Evolutionary conservation across 2,329 filamentous ascomycete genomes (phyloP).

Genomic region (Epichloe aotearoae): DNA sequence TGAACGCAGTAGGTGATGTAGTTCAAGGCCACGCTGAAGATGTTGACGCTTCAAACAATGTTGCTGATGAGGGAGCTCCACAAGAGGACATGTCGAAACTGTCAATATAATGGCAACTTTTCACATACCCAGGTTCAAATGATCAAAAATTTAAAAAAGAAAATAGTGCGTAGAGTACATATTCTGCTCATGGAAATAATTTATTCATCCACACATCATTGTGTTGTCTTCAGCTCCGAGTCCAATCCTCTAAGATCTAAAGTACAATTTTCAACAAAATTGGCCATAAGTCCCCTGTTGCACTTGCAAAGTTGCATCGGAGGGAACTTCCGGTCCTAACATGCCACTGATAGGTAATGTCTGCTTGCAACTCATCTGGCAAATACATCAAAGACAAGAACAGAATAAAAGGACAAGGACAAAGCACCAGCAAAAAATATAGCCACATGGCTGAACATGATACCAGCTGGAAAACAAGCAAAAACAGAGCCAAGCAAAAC

Average conservation of each 20-base stretch:
- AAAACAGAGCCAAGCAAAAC: conserved; percentile 7
- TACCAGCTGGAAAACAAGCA: conserved; percentile 5
- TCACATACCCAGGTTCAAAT: conserved; percentile 10
- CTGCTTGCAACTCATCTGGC: conserved; percentile 9
- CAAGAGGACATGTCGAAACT: conserved; percentile 18
- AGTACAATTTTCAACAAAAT: conserved; percentile 27
- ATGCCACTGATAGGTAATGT: conserved; percentile 20
- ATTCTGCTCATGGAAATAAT: conserved; percentile 4
- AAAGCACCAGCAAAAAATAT: conserved; percentile 4
- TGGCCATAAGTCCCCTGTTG: conserved; percentile 9
- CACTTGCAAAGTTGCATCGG: not conserved
- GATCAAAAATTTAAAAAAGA: not conserved
- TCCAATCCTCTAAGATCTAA: conserved; percentile 17
- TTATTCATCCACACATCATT: conserved; percentile 10
- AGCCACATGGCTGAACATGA: conserved; percentile 8
- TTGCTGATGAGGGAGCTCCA: conserved; percentile 6
- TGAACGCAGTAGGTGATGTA: not conserved
- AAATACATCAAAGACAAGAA: conserved; percentile 6
- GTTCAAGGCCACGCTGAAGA: not conserved
- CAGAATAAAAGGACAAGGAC: conserved; percentile 7
- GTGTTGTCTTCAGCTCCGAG: not conserved
- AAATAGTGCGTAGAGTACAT: not conserved
- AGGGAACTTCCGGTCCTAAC: conserved; percentile 18
- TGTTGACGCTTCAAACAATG: not conserved
- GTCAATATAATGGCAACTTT: conserved; percentile 12